Evolutionary conservation across 306 rosid genomes (phyloP).

Genomic region (Trifolium repens): DNA sequence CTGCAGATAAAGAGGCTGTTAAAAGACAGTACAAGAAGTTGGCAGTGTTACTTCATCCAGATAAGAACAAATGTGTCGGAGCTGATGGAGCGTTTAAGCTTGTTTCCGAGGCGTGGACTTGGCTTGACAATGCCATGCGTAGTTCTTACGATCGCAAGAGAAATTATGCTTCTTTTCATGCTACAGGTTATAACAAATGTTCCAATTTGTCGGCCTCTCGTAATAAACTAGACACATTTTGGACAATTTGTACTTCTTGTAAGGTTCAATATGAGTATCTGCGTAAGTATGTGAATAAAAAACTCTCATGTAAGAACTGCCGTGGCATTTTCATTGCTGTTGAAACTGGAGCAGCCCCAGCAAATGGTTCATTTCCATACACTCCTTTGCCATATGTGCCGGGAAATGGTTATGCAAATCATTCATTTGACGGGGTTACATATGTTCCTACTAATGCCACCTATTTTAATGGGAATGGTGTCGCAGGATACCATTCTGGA

Average conservation of each 20-base stretch:
- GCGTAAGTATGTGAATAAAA: slow-evolving; percentile 96
- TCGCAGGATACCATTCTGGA: slow-evolving; percentile 67
- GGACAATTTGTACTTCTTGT: slow-evolving; percentile 98
- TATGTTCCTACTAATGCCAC: slow-evolving; percentile 69
- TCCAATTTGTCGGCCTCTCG: slow-evolving; percentile 45
- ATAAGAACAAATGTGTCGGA: slow-evolving; percentile 91
- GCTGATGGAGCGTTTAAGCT: slow-evolving; percentile 99
- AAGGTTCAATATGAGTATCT: slow-evolving; percentile 97
- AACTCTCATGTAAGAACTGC: slow-evolving; percentile 94
- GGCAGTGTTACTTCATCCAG: slow-evolving; percentile 97
- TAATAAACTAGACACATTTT: slow-evolving; percentile 77
- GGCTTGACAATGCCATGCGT: slow-evolving; percentile 56
- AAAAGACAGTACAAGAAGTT: slow-evolving; percentile 86
- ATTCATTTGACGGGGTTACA: slow-evolving; percentile 76
- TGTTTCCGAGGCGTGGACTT: slow-evolving; percentile 91
- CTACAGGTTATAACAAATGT: slow-evolving; percentile 7
- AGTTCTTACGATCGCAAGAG: slow-evolving; percentile 75
- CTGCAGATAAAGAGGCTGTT: slow-evolving; percentile 80
- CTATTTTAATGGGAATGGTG: slow-evolving; percentile 73
- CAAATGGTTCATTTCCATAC: slow-evolving; percentile 90
- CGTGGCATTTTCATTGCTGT: slow-evolving; percentile 86
- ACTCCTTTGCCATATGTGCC: slow-evolving; percentile 75
- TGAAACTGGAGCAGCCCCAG: slow-evolving; percentile 80
- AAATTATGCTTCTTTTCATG: slow-evolving; percentile 66
- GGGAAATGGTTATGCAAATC: slow-evolving; percentile 74